phyloP scores from a whole-genome alignment of 73 alveolate species.

The Paramecium octaurelia region DNA sequence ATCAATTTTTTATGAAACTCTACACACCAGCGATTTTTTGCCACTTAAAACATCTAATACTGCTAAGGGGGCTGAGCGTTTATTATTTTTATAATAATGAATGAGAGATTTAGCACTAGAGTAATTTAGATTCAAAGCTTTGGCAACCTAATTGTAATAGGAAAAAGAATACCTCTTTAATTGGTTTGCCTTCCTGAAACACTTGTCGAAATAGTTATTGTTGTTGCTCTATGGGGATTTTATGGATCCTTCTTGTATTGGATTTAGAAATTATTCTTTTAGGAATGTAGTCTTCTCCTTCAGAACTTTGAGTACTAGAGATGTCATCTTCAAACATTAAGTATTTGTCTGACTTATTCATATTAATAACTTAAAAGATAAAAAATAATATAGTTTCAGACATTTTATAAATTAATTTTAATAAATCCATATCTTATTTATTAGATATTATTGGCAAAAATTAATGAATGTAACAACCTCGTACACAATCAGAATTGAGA shows the following conservation, averaged over 20 bases:
- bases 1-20: neutral
- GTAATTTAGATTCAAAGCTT: neutral
- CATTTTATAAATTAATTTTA: neutral
- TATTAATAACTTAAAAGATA: neutral
- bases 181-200: neutral
- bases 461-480: neutral
- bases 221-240: neutral
- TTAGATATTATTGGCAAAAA: neutral
- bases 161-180: neutral
- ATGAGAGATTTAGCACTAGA: slow-evolving; percentile 44
- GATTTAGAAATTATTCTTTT: neutral
- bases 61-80: neutral
- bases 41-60: neutral
- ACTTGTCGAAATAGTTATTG: neutral
- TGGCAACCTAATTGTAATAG: neutral
- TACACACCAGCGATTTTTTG: neutral
- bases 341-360: neutral
- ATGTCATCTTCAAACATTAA: neutral
- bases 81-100: slow-evolving; percentile 27
- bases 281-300: neutral
- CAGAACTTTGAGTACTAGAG: slow-evolving; percentile 6
- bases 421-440: neutral
- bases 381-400: neutral
- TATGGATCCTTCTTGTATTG: neutral
- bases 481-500: neutral